Base-by-base conservation (phyloP, 805 yeast species). In the Nakazawaea ernobii region DNA sequence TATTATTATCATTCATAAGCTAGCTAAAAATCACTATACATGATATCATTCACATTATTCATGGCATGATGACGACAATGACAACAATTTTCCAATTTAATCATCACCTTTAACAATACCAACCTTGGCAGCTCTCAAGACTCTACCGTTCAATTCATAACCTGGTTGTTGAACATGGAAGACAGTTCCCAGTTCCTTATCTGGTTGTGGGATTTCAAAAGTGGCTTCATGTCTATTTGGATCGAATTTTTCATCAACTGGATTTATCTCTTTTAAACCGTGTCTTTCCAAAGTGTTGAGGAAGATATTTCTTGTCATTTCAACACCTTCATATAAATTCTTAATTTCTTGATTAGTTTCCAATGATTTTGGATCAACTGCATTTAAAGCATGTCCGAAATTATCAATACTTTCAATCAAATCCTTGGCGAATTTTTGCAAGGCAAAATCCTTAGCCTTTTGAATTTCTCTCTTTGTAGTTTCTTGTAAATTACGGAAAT, bases 181-280 rank as follows among this genome's bases (percentile, higher is more conserved):
- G 50, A 90, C 88, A 27, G 96, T 84, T 51, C 96, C 96, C 14
- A 96, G 87, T 67, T 86, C 92, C 67, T 88, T 87, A 57, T 80
- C 94, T 42, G 91, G 87, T 60, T 84, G 87, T 32, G 92, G 85
- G 46, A 86, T 70, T 71, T 90, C 94, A 67, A 90, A 91, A 30
- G 92, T 80, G 46, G 97, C 97, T 69, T 90, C 97, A 66, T 90
- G 97, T 58, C 73, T 74, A 68, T 91, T 88, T 52, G 97, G 97
- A 65, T 90, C 96, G 58, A 91, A 90, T 55, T 70, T 73, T 67
- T 89, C 88, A 53, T 92, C 95, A 33, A 86, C 49, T 43, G 97
- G 96, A 59, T 88, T 83, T 52, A 88, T 74, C 70, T 87, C 88
- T 54, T 68, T 74, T 53, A 90, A 73, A 36, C 97, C 97, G 67